Conservation (phyloP, 495 filamentous ascomycete genomes). For the Penicillium roqueforti region DNA sequence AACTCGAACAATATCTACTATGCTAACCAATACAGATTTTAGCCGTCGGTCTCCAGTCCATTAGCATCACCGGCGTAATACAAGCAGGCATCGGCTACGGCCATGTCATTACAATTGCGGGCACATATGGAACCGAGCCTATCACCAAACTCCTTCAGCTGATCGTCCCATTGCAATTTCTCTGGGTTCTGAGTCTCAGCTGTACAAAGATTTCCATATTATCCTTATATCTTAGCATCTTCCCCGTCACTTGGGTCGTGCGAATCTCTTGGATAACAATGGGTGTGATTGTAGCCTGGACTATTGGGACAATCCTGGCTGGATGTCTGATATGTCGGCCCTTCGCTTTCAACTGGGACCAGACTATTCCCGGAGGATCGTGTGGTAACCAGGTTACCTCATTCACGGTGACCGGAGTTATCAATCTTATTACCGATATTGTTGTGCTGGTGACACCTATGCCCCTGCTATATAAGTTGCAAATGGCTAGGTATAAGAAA, state of each 20-base stretch:
- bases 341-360: slow-evolving; percentile 44
- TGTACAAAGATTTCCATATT: slow-evolving; percentile 35
- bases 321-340: slow-evolving; percentile 47
- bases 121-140: background rate
- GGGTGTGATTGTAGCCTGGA: slow-evolving; percentile 21
- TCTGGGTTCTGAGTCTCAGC: slow-evolving; percentile 20
- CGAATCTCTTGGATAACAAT: slow-evolving; percentile 16
- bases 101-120: background rate
- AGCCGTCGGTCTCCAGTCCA: background rate
- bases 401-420: slow-evolving; percentile 33
- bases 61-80: background rate
- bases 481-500: background rate
- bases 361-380: slow-evolving; percentile 32
- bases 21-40: background rate
- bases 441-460: slow-evolving; percentile 36
- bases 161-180: slow-evolving; percentile 18
- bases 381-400: slow-evolving; percentile 41
- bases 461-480: slow-evolving; percentile 11
- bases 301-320: slow-evolving; percentile 23
- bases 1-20: background rate
- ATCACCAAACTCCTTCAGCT: slow-evolving; percentile 15
- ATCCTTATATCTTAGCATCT: slow-evolving; percentile 32
- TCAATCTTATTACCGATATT: slow-evolving; percentile 44
- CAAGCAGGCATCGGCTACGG: background rate
- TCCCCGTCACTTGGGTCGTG: slow-evolving; percentile 18